Base-by-base conservation (phyloP, 2,329 filamentous ascomycete genomes). In the Catunica adiposa region DNA sequence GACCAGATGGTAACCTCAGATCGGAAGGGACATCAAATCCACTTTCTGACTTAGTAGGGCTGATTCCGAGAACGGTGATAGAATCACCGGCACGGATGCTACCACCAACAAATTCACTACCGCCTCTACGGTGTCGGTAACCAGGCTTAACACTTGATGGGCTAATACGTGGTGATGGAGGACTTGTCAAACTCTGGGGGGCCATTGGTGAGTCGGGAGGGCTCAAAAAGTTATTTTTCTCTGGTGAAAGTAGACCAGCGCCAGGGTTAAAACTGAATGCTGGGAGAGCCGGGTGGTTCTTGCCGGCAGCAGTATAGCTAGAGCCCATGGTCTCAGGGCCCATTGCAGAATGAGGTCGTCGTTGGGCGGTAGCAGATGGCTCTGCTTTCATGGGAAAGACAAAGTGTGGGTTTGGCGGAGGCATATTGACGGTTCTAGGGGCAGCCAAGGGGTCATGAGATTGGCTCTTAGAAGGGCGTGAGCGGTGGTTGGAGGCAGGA, bases 21-120 rank as follows among this genome's bases (percentile, higher is more conserved):
- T 71, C 68, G 53, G 80, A 77, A 7, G 82, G 74, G 6, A 74
- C 67, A 9, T 58, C 56, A 60, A 77, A 76, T 4, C 80, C 79
- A 58, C 73, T 72, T 25, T 80, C 75, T 55, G 73, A 72, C 61
- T 82, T 86, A 9, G 81, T 84, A 26, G 84, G 82, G 62, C 82
- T 88, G 11, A 79, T 78, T 66, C 79, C 85, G 69, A 86, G 73
- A 6, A 79, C 69, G 8, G 77, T 76, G 52, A 80, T 79, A 0
- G 76, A 72, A 51, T 76, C 78, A 11, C 78, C 70, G 68, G 74
- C 67, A 62, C 79, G 72, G 61, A 76, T 69, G 62, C 83, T 84
- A 6, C 84, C 86, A 38, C 87, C 87, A 50, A 94, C 85, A 63
- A 94, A 89, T 66, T 95, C 89, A 65, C 89, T 95, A 26, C 82